Base-by-base conservation (phyloP, 345 rosid species). In the Angophora floribunda region DNA sequence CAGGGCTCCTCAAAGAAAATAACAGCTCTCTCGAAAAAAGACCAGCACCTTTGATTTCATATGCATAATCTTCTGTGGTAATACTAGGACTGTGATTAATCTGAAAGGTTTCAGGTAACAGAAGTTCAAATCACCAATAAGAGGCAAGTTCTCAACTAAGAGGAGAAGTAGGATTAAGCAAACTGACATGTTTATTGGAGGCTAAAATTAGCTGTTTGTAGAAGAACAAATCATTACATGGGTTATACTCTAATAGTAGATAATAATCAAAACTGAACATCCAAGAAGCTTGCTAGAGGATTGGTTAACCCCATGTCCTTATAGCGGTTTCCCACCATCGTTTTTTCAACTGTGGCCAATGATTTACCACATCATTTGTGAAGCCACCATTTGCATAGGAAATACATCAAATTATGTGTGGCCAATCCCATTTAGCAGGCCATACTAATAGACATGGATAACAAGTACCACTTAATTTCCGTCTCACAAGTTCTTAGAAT, bases 11-110 rank as follows among this genome's bases (percentile, higher is more conserved):
- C 91, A 96, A 91, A 86, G 99, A 96, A 93, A 97, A 97, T 61
- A 95, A 89, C 91, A 96, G 95, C 86, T 97, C 98, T 90, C 96
- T 93, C 50, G 99, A 96, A 93, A 97, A 97, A 87, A 96, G 91
- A 44, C 99, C 98, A 85, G 93, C 98, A 89, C 98, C 99, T 96
- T 96, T 97, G 89, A 97, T 97, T 94, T 97, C 99, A 87, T 94
- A 97, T 78, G 97, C 96, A 90, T 92, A 90, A 88, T 97, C 98
- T 94, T 96, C 98, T 21, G 95, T 91, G 13, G 92, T 93, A 89
- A 97, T 94, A 80, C 90, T 92, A 22, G 98, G 94, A 90, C 93
- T 93, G 85, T 97, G 99, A 92, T 97, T 97, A 92, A 97, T 93
- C 99, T 97, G 93, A 91, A 13, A 75, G 49, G 82, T 36, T 32